Evolutionary conservation across 257 asterid species (phyloP), one percentile per base, ranked within the genome.

Genomic region (Przewalskia tangutica): DNA sequence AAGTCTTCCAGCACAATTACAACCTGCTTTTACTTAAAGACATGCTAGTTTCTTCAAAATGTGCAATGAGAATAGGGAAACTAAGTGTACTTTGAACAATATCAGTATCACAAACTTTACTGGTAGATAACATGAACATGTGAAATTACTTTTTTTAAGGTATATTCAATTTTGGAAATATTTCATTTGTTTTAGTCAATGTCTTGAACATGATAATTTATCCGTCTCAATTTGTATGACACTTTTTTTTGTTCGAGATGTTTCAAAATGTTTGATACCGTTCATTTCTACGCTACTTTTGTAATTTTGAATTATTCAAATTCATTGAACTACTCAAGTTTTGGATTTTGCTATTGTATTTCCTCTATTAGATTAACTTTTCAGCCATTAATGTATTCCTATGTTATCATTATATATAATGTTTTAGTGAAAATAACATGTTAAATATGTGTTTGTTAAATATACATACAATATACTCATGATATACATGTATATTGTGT

Each of bases 21-120:
- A 78, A 58, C 94, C 93, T 48, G 82, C 91, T 67, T 91, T 83
- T 71, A 85, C 90, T 32, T 87, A 88, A 73, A 78, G 86, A 62
- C 68, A 64, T 40, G 82, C 0, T 8, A n/a, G 63, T 56, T 56
- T 56, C 63, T 56, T 56, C 63, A 56, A 3, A n/a, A 17, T 6
- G 27, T 56, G 32, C 20, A 56, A 56, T 8, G 20, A 56, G 27
- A 56, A n/a, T 56, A 68, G 36, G 17, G 77, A 46, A 71, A 46
- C 17, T 18, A 50, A 46, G 12, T 18, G 36, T 6, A 70, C n/a
- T 70, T 44, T 70, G 77, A 70, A 70, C 56, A 20, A 44, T 18
- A 18, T 23, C 0, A 70, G 40, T 18, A 70, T 70, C 34, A 44
- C 58, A 44, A 70, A 46, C 17, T 17, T 44, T 18, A 44, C 1